Percentiles rank a stretch among this genome's conserved stretches.
Conservation (phyloP, 164 flowering plant species). For the Malania oleifera region DNA sequence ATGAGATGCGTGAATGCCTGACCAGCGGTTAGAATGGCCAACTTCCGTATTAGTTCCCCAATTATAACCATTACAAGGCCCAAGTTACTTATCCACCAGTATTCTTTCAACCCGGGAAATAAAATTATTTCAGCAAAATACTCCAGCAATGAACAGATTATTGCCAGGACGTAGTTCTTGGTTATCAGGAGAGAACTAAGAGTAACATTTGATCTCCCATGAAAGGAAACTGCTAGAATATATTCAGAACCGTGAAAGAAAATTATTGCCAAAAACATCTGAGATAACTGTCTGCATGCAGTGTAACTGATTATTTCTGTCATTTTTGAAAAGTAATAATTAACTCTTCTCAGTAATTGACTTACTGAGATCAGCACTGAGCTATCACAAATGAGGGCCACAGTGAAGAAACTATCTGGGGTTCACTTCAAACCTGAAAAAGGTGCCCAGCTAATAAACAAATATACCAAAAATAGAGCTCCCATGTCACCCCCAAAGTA, state of each 20-base stretch:
- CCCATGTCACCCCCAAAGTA: too few relatives aligned
- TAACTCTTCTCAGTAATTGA: slow-evolving; percentile 3
- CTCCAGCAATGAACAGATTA: slow-evolving; percentile 64
- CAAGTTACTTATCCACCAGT: slow-evolving; percentile 67
- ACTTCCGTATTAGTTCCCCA: slow-evolving; percentile 81
- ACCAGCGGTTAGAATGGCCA: slow-evolving; percentile 81
- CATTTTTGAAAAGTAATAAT: slow-evolving; percentile 26
- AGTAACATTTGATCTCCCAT: slow-evolving; percentile 58
- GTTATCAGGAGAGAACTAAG: slow-evolving; percentile 71
- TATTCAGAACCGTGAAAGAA: slow-evolving; percentile 75
- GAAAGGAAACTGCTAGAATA: slow-evolving; percentile 46
- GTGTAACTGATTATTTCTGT: slow-evolving; percentile 38
- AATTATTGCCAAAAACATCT: slow-evolving; percentile 46
- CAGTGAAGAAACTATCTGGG: background rate
- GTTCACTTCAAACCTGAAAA: slow-evolving; percentile 12
- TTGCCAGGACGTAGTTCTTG: slow-evolving; percentile 65
- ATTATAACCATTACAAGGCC: slow-evolving; percentile 74
- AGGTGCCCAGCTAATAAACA: background rate
- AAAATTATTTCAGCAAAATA: slow-evolving; percentile 51
- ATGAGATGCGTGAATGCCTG: slow-evolving; percentile 82
- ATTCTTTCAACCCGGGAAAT: slow-evolving; percentile 69
- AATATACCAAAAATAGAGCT: too few relatives aligned
- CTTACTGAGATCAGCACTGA: background rate
- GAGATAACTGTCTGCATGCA: slow-evolving; percentile 56
- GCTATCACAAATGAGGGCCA: background rate